phyloP scores from a whole-genome alignment of 225 moss, liverwort and hornwort species.

The Marchantia polymorpha region DNA sequence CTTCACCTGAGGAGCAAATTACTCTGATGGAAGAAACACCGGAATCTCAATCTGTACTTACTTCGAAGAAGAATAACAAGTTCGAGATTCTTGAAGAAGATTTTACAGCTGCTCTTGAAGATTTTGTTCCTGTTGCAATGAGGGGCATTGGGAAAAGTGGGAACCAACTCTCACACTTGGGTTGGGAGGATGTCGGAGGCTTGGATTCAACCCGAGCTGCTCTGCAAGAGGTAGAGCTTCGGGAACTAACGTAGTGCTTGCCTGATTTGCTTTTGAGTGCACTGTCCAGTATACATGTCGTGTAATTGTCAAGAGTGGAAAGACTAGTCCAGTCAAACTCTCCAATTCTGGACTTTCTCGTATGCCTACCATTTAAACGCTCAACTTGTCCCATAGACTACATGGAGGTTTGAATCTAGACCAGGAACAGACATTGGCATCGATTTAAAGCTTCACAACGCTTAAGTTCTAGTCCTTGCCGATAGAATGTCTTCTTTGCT shows the following conservation, averaged over 20 bases:
- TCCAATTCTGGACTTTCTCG: not conserved
- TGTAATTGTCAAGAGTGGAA: not conserved
- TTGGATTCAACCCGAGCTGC: conserved; percentile 66
- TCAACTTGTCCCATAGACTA: not conserved
- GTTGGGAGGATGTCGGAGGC: conserved; percentile 97
- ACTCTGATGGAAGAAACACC: conserved; percentile 2
- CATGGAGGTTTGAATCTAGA: not conserved
- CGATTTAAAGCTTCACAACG: no score
- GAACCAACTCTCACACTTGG: conserved; percentile 53
- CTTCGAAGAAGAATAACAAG: conserved; percentile 33
- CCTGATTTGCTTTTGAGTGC: not conserved
- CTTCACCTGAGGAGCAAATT: conserved; percentile 13
- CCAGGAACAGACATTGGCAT: no score
- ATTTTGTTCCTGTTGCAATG: conserved; percentile 86
- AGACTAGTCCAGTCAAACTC: not conserved
- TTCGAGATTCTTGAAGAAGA: conserved; percentile 71
- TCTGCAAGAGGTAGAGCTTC: conserved; percentile 67
- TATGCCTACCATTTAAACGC: not conserved
- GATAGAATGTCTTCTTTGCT: no score
- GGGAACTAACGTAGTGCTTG: not conserved
- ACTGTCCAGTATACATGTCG: not conserved
- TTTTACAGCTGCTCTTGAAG: conserved; percentile 67
- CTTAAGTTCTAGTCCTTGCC: no score
- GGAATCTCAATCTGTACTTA: conserved; percentile 32
- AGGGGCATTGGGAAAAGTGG: conserved; percentile 73